These are phyloP conservation scores for Alternaria panax DNA, from an alignment of 2,329 filamentous ascomycete species.

Conservation along the genomic window DNA sequence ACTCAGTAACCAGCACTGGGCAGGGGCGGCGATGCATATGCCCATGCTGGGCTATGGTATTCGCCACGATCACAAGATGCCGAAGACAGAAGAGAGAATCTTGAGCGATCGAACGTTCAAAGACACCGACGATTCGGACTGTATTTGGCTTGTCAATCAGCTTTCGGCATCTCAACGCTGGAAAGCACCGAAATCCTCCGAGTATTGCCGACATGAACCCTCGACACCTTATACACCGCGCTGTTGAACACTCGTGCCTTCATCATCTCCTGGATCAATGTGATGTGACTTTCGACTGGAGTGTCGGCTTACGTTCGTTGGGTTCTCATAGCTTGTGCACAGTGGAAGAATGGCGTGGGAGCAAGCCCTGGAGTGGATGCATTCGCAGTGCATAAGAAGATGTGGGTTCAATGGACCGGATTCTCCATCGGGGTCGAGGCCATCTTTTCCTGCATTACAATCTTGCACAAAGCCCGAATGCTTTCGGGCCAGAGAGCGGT, in stretches of 20 bases:
- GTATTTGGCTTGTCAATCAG: not conserved
- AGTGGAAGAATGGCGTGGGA: not conserved
- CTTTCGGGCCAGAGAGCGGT: slow-evolving; percentile 1
- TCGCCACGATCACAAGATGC: not conserved
- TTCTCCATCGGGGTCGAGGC: not conserved
- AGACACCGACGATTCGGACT: not conserved
- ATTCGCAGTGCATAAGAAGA: not conserved
- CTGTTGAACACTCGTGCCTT: not conserved
- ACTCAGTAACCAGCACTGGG: not conserved
- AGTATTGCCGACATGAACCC: not conserved
- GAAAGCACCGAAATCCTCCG: slow-evolving; percentile 1
- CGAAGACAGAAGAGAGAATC: not conserved
- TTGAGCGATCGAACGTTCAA: not conserved
- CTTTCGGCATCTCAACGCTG: not conserved
- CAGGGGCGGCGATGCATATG: not conserved
- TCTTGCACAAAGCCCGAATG: not conserved
- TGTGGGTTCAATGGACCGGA: not conserved
- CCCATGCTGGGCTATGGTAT: not conserved
- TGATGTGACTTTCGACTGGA: not conserved
- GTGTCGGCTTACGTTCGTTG: not conserved
- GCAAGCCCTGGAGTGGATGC: not conserved
- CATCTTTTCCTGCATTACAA: not conserved
- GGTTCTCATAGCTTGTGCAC: not conserved
- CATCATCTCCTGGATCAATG: not conserved
- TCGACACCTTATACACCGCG: not conserved